Evolutionary conservation across 2,329 filamentous ascomycete genomes (phyloP).

Genomic region (Pleomassaria siparia): DNA sequence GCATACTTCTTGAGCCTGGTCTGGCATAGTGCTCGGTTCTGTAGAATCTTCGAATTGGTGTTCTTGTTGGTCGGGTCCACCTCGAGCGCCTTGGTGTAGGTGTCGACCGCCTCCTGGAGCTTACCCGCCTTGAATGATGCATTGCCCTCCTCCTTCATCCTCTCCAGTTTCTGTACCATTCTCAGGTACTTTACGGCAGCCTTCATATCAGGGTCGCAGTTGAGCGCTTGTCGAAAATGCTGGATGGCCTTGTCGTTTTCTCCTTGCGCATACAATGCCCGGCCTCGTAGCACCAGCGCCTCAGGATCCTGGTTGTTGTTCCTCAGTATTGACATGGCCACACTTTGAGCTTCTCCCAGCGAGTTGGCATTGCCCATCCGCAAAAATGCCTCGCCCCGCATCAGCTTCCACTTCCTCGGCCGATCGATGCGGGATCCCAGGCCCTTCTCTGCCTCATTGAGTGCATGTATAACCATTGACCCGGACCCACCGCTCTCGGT

Average conservation of each 20-base stretch:
- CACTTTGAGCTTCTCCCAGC: slow-evolving; percentile 86
- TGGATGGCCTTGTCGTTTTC: slow-evolving; percentile 95
- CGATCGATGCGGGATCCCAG: slow-evolving; percentile 74
- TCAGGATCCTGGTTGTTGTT: slow-evolving; percentile 91
- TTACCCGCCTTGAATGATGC: slow-evolving; percentile 81
- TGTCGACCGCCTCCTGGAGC: slow-evolving; percentile 77
- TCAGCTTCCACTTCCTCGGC: slow-evolving; percentile 90
- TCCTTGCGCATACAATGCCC: slow-evolving; percentile 84
- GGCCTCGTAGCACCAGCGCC: slow-evolving; percentile 84
- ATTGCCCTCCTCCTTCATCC: slow-evolving; percentile 94
- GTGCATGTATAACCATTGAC: slow-evolving; percentile 87
- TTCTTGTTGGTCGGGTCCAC: slow-evolving; percentile 87
- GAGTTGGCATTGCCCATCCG: slow-evolving; percentile 91
- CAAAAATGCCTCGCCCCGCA: slow-evolving; percentile 88
- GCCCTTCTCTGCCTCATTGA: slow-evolving; percentile 84
- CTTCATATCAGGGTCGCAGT: slow-evolving; percentile 87
- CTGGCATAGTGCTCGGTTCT: slow-evolving; percentile 87
- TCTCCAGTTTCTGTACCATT: slow-evolving; percentile 86
- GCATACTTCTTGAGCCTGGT: slow-evolving; percentile 83
- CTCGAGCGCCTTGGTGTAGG: slow-evolving; percentile 79
- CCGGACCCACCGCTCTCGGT: slow-evolving; percentile 74
- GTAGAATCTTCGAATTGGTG: slow-evolving; percentile 91
- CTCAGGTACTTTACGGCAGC: slow-evolving; percentile 86
- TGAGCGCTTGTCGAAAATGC: slow-evolving; percentile 86
- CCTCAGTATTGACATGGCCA: slow-evolving; percentile 84